Conservation (phyloP, 306 rosid species). For the Cicer chorassanicum region DNA sequence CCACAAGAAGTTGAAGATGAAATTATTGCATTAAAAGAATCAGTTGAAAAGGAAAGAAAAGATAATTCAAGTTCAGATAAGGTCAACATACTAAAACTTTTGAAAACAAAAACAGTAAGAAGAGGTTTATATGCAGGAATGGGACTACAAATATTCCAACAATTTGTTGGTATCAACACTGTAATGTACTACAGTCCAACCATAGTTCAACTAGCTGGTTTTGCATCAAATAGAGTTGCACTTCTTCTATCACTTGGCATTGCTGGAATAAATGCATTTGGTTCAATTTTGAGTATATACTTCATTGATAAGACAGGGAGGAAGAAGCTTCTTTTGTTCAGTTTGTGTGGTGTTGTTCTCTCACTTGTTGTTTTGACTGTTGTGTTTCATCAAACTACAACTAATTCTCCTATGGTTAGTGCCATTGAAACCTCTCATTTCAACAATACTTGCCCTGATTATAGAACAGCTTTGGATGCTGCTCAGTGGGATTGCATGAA, state of each 20-base stretch:
- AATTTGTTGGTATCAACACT: conserved; percentile 68
- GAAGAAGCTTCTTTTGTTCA: conserved; percentile 54
- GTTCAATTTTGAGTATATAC: conserved; percentile 64
- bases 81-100: conserved; percentile 45
- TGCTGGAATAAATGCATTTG: conserved; percentile 62
- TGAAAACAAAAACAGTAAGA: conserved; percentile 60
- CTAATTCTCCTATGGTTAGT: conserved; percentile 60
- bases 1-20: conserved; percentile 56
- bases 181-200: conserved; percentile 74
- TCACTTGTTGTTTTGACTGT: conserved; percentile 62
- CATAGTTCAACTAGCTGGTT: conserved; percentile 67
- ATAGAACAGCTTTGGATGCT: conserved; percentile 34
- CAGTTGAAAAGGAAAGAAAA: conserved; percentile 53
- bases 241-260: conserved; percentile 61
- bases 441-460: conserved; percentile 58
- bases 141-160: conserved; percentile 74
- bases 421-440: conserved; percentile 43
- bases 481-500: conserved; percentile 60
- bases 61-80: conserved; percentile 46
- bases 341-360: conserved; percentile 57
- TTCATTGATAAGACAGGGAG: conserved; percentile 68
- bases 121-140: conserved; percentile 65
- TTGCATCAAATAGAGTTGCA: conserved; percentile 60
- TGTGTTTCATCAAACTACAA: conserved; percentile 55
- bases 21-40: conserved; percentile 57